Conservation (phyloP, 1,139 yeast genomes). For the Sugiyamaella japonica region DNA sequence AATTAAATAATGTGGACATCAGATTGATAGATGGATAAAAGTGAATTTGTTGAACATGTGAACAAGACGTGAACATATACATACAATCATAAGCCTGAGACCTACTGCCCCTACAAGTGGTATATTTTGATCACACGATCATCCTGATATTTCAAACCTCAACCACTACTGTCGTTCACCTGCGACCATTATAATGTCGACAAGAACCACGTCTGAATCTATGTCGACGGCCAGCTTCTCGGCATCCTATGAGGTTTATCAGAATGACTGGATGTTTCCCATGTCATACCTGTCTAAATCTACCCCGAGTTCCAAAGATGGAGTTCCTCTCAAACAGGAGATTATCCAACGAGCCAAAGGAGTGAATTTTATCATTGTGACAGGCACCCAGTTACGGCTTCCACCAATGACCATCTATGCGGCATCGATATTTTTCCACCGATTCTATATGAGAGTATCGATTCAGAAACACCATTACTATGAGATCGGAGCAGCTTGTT, state of each 20-base stretch:
- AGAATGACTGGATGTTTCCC: conserved; percentile 25
- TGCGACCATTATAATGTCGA: neutral
- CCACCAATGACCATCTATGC: conserved; percentile 51
- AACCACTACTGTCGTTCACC: too few relatives aligned
- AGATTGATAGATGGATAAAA: too few relatives aligned
- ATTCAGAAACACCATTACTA: conserved; percentile 45
- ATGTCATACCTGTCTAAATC: conserved; percentile 16
- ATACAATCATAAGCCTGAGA: too few relatives aligned
- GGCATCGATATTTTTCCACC: conserved; percentile 51
- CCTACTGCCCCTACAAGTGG: too few relatives aligned
- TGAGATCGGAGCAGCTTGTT: conserved; percentile 49
- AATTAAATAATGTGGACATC: too few relatives aligned
- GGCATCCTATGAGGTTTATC: neutral
- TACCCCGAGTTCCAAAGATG: conserved; percentile 45
- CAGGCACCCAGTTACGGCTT: conserved; percentile 46
- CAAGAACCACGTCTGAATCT: neutral
- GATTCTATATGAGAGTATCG: conserved; percentile 51
- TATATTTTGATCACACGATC: too few relatives aligned
- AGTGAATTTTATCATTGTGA: conserved; percentile 47
- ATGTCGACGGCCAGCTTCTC: neutral
- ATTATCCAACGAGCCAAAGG: conserved; percentile 49
- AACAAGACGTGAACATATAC: too few relatives aligned
- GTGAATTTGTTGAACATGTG: too few relatives aligned
- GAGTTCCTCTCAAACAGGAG: conserved; percentile 45
- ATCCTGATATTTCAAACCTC: too few relatives aligned